Base-by-base conservation (phyloP, 1,284 basidiomycete species). In the Cryptococcus jaspeensis region DNA sequence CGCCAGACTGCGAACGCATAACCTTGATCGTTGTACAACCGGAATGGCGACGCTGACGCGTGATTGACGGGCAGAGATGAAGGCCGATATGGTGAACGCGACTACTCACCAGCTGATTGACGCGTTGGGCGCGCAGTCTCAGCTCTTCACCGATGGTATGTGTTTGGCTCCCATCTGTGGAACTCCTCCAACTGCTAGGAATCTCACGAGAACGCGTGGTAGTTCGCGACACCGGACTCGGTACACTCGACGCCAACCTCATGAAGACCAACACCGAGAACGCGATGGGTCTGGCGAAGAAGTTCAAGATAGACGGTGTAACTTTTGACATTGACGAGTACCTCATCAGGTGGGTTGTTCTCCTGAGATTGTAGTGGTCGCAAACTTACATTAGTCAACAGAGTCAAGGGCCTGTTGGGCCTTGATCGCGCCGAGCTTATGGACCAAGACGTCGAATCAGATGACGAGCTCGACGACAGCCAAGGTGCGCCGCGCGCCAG, bases 291-390 rank as follows among this genome's bases (percentile, higher is more conserved):
- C 53, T 72, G 15, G 73, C 76, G 7, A 68, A 75, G 22, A 69
- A 71, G 54, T 63, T 78, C 49, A 76, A 76, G 60, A 68, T 75
- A 18, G 75, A 77, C 35, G 64, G 63, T 2, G 73, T 75, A 43
- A 69, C 73, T 18, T 81, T 80, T 60, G 78, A 81, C 52, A 70
- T 75, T 20, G 78, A 79, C 53, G 78, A 79, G 53, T 79, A 79
- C 50, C 56, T 81, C n/a, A 52, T 64, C 1, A 56, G 65, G 75
- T 77, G 51, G 35, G 72, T 45, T 46, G 16, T n/a, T 50, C 36
- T 49, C 11, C 5, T 9, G 5, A 5, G 28, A 5, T 9, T 32
- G 28, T 32, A 32, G 28, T 36, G 20, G 25, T 54, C 23, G 0
- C 40, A 20, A 44, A 20, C 25, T 52, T 36, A 51, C 22, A 25